A percentile compares a stretch with the other conserved stretches of the same genome.
Conservation (phyloP, 371 early-diverging fungal species). For the Syncephalastrum sp. region DNA sequence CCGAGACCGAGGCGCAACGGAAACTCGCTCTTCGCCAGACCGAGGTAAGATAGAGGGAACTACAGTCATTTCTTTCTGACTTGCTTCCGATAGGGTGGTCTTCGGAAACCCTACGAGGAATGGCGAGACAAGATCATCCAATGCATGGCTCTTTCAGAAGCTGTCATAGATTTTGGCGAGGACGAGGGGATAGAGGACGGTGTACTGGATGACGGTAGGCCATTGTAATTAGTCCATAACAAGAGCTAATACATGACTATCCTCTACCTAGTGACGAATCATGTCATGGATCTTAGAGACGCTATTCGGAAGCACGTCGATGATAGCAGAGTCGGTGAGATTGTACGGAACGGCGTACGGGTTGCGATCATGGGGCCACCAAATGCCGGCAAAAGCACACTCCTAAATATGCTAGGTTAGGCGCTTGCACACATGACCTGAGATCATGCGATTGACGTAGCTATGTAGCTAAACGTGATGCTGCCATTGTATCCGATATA, state of each 20-base stretch:
- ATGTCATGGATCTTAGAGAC: constrained; percentile 19
- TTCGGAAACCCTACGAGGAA: constrained; percentile 57
- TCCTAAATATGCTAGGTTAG: constrained; percentile 69
- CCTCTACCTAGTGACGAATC: constrained; percentile 8
- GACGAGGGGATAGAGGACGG: constrained; percentile 81
- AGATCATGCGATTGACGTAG: background rate
- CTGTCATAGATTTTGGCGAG: constrained; percentile 83
- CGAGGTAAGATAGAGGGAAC: constrained; percentile 35
- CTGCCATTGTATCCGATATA: constrained; percentile 78
- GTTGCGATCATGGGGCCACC: constrained; percentile 79
- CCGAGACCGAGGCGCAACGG: constrained; percentile 81
- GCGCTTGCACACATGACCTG: background rate
- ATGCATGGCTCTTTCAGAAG: constrained; percentile 70
- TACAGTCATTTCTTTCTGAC: background rate
- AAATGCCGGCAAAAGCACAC: constrained; percentile 81
- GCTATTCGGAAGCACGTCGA: constrained; percentile 55
- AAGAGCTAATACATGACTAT: too few species aligned
- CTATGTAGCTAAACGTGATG: constrained; percentile 63
- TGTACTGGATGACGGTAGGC: constrained; percentile 56
- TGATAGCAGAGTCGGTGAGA: constrained; percentile 72
- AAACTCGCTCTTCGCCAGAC: constrained; percentile 71
- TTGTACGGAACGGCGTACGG: constrained; percentile 70
- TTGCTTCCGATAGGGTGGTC: constrained; percentile 51
- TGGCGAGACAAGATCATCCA: constrained; percentile 68
- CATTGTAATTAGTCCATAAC: too few species aligned